Conservation (phyloP, 2,329 filamentous ascomycete species). For the Emericellopsis cladophorae region DNA sequence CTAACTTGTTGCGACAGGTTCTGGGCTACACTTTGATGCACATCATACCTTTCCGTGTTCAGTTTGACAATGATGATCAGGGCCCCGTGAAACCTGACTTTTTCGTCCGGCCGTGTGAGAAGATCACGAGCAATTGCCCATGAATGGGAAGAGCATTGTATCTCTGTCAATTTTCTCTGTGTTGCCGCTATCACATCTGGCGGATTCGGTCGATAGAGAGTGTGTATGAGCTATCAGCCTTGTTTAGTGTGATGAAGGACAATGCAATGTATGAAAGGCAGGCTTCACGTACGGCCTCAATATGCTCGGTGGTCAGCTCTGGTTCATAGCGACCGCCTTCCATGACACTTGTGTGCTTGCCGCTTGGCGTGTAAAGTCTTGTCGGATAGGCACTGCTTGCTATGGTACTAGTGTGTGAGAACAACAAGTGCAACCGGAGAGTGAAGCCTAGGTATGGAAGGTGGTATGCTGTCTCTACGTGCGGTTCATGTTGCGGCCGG, state of each 20-base stretch:
- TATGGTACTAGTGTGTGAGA: too few species aligned
- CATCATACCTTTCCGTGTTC: conserved; percentile 67
- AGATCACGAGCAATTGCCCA: conserved; percentile 79
- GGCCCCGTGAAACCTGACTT: conserved; percentile 84
- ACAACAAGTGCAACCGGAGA: too few species aligned
- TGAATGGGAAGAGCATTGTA: conserved; percentile 70
- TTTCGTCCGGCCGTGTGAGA: conserved; percentile 53
- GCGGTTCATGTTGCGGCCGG: too few species aligned
- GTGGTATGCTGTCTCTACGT: too few species aligned
- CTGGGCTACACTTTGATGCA: not conserved
- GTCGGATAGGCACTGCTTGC: too few species aligned
- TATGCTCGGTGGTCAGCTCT: not conserved
- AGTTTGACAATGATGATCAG: conserved; percentile 90
- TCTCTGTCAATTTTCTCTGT: conserved; percentile 62
- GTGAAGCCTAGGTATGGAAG: too few species aligned
- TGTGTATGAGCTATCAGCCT: conserved; percentile 28
- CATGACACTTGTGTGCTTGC: too few species aligned
- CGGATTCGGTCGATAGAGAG: conserved; percentile 38
- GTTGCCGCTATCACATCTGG: conserved; percentile 34
- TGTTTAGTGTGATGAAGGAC: not conserved
- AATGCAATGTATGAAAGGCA: conserved; percentile 4
- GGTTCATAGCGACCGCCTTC: not conserved
- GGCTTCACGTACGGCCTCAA: conserved; percentile 3
- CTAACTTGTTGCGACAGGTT: not conserved
- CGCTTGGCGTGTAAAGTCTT: too few species aligned